These are phyloP conservation scores for Xylaria acuta DNA, from an alignment of 495 filamentous ascomycete genomes.

Conservation along the genomic window DNA sequence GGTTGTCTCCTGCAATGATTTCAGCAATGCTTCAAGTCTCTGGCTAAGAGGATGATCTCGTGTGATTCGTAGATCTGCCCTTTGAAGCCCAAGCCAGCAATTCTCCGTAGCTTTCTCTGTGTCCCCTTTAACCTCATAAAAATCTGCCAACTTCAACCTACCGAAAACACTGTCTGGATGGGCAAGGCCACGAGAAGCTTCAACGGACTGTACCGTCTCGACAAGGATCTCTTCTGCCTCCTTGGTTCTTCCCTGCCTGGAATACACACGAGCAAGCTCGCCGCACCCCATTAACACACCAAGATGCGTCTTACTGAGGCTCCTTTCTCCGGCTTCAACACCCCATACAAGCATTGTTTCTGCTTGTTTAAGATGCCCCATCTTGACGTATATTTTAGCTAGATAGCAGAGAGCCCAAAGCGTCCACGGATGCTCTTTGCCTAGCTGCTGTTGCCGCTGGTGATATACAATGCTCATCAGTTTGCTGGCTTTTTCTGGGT, in stretches of 20 bases:
- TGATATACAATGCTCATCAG: conserved; percentile 5
- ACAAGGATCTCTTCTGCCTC: conserved; percentile 24
- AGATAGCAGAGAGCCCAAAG: conserved; percentile 35
- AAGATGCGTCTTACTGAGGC: conserved; percentile 33
- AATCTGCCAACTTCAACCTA: conserved; percentile 3
- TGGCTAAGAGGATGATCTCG: background rate
- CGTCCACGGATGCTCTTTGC: conserved; percentile 40
- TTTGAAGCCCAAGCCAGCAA: background rate
- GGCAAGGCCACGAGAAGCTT: conserved; percentile 25
- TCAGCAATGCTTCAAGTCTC: conserved; percentile 1
- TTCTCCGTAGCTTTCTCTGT: background rate
- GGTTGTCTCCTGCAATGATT: background rate
- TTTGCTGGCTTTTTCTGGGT: background rate
- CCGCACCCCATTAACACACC: conserved; percentile 30
- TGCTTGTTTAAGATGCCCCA: background rate
- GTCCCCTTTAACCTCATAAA: conserved; percentile 1
- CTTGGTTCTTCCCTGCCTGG: conserved; percentile 22
- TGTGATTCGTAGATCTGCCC: background rate
- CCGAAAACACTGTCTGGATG: conserved; percentile 33
- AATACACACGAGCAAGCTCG: conserved; percentile 31
- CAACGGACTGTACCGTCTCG: conserved; percentile 27
- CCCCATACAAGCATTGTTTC: conserved; percentile 23
- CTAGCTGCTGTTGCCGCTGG: conserved; percentile 31
- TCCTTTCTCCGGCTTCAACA: conserved; percentile 28
- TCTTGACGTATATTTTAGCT: conserved; percentile 31